A percentile compares a stretch with the other conserved stretches of the same genome.
These are phyloP conservation scores for Lactifluus volemus DNA, from an alignment of 768 basidiomycete genomes.

Conservation along the genomic window DNA sequence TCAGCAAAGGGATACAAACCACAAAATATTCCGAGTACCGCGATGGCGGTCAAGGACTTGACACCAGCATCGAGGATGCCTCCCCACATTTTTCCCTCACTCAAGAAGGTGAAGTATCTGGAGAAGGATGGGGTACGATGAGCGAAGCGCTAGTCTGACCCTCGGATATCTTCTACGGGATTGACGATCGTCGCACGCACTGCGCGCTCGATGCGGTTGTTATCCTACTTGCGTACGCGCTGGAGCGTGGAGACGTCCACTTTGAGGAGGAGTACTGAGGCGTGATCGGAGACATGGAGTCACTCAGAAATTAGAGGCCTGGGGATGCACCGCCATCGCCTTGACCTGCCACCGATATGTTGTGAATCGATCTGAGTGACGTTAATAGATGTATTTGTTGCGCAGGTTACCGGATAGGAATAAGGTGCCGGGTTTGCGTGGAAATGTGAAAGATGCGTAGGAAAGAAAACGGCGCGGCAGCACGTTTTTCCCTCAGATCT, in stretches of 20 bases:
- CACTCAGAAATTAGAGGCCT: slow-evolving; percentile 24
- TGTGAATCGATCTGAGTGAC: too few species aligned
- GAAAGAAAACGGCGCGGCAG: too few species aligned
- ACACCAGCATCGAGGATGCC: slow-evolving; percentile 92
- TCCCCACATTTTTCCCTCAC: slow-evolving; percentile 88
- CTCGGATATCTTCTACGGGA: slow-evolving; percentile 75
- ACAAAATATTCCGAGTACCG: slow-evolving; percentile 37
- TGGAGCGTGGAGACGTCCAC: slow-evolving; percentile 88
- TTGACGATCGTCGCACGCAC: slow-evolving; percentile 96
- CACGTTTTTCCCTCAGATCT: too few species aligned
- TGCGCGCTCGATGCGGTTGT: slow-evolving; percentile 95
- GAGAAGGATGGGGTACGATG: too few species aligned
- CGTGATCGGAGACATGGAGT: slow-evolving; percentile 46
- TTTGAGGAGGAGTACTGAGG: slow-evolving; percentile 82
- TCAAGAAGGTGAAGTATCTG: slow-evolving; percentile 96
- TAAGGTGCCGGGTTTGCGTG: too few species aligned
- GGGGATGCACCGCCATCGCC: slow-evolving; percentile 56
- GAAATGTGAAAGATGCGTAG: too few species aligned
- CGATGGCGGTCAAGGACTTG: slow-evolving; percentile 94
- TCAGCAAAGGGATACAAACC: neutral
- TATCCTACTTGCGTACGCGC: slow-evolving; percentile 95
- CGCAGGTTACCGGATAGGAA: too few species aligned
- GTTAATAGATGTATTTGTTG: too few species aligned
- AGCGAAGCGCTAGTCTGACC: too few species aligned
- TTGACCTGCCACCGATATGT: slow-evolving; percentile 62